phyloP scores from a whole-genome alignment of 2,329 filamentous ascomycete species.

The Ophiostoma sp. region DNA sequence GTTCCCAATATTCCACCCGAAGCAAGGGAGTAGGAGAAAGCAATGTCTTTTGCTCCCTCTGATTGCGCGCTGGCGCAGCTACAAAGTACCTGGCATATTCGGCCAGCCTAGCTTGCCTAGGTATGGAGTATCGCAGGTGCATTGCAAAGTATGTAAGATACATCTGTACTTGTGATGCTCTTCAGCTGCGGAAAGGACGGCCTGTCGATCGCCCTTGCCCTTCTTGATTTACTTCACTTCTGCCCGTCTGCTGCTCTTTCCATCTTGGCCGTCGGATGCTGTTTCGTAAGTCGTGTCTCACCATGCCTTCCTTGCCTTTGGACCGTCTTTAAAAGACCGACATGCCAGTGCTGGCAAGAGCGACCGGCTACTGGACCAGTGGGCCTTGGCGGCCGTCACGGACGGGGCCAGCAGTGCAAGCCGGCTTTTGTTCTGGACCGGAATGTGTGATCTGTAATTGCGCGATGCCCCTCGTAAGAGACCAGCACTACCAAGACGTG shows the following conservation, averaged over 20 bases:
- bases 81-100: slow-evolving; percentile 8
- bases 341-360: slow-evolving; percentile 10
- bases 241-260: neutral
- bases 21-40: slow-evolving; percentile 5
- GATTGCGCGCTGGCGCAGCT: neutral
- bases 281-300: slow-evolving; percentile 10
- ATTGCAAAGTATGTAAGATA: neutral
- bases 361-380: neutral
- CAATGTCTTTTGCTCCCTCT: neutral
- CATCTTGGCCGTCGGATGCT: neutral
- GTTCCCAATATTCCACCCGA: neutral
- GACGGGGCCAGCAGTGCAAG: neutral
- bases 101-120: neutral
- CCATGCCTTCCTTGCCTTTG: neutral
- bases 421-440: neutral
- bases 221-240: neutral
- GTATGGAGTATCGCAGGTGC: neutral
- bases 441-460: slow-evolving; percentile 1
- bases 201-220: slow-evolving; percentile 7
- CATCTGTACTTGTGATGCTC: neutral
- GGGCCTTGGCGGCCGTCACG: neutral
- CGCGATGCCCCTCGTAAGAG: slow-evolving; percentile 2
- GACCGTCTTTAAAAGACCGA: neutral
- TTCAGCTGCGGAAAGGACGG: neutral
- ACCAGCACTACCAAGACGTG: no score